phyloP scores from a whole-genome alignment of 768 basidiomycete genomes.

The Phylloporus sp. region DNA sequence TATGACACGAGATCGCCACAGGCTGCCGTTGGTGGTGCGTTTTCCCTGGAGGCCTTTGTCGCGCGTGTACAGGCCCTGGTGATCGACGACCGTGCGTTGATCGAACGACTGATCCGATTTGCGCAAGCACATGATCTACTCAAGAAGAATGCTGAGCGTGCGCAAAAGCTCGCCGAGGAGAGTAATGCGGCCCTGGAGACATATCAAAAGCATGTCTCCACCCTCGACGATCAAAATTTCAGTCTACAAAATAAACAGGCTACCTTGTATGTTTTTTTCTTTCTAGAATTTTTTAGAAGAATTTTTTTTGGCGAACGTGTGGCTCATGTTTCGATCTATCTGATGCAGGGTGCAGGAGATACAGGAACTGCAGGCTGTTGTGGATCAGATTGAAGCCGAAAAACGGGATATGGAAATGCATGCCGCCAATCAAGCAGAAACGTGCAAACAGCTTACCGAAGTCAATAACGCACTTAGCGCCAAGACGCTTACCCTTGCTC shows the following conservation, averaged over 20 bases:
- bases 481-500: slow-evolving; percentile 50
- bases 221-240: slow-evolving; percentile 72
- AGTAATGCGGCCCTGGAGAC: slow-evolving; percentile 76
- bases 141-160: slow-evolving; percentile 89
- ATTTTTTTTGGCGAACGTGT: background rate
- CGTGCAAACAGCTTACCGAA: slow-evolving; percentile 66
- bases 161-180: slow-evolving; percentile 86
- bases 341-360: slow-evolving; percentile 61
- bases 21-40: slow-evolving; percentile 35
- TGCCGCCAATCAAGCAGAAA: slow-evolving; percentile 71
- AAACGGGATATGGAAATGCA: slow-evolving; percentile 67
- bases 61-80: slow-evolving; percentile 76
- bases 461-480: slow-evolving; percentile 78
- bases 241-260: slow-evolving; percentile 48
- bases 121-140: slow-evolving; percentile 87
- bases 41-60: slow-evolving; percentile 75
- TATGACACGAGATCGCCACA: slow-evolving; percentile 47
- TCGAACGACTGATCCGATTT: slow-evolving; percentile 79
- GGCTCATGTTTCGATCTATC: background rate
- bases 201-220: slow-evolving; percentile 84
- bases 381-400: slow-evolving; percentile 59
- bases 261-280: slow-evolving; percentile 46
- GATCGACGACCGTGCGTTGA: slow-evolving; percentile 77
- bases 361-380: slow-evolving; percentile 50
- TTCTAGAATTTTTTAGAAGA: background rate